Conservation (phyloP, 768 basidiomycete genomes). For the Pilatotrama ljubarskyi region DNA sequence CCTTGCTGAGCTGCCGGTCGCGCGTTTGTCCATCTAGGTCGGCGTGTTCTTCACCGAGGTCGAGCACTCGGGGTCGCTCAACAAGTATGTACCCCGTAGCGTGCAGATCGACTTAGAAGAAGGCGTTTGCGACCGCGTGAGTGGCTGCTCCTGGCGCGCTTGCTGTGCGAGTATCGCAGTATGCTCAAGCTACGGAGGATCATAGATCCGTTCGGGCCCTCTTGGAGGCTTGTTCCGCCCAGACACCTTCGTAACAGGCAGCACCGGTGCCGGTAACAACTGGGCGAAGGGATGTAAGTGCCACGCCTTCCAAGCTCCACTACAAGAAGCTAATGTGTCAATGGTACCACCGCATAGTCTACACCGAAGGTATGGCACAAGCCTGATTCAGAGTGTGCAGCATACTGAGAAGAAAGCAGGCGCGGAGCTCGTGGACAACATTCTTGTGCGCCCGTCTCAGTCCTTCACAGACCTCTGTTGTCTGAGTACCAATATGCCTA, state of each 20-base stretch:
- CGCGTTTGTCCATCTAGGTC: constrained; percentile 49
- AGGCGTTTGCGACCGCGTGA: constrained; percentile 77
- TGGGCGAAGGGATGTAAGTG: constrained; percentile 92
- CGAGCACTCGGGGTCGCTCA: constrained; percentile 40
- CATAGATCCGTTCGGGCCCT: constrained; percentile 64
- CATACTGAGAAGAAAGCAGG: constrained; percentile 42
- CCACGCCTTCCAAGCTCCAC: background rate
- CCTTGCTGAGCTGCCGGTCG: background rate
- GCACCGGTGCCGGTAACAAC: constrained; percentile 81
- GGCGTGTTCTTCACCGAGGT: constrained; percentile 84
- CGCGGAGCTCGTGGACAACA: constrained; percentile 87
- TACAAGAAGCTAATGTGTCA: constrained; percentile 23
- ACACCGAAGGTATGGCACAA: constrained; percentile 73
- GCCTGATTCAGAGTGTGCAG: background rate
- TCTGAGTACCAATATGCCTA: background rate
- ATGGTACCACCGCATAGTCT: constrained; percentile 47
- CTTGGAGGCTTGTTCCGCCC: constrained; percentile 82
- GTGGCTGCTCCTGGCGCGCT: constrained; percentile 26
- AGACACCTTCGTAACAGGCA: constrained; percentile 75
- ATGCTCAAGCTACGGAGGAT: background rate
- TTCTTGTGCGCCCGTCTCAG: constrained; percentile 48
- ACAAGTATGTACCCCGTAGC: constrained; percentile 87
- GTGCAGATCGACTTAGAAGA: constrained; percentile 90
- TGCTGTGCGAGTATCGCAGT: background rate
- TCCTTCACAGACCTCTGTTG: no score